Evolutionary conservation across 495 filamentous ascomycete genomes (phyloP), one percentile per base, ranked within the genome.

Genomic region (Daldinia concentrica): DNA sequence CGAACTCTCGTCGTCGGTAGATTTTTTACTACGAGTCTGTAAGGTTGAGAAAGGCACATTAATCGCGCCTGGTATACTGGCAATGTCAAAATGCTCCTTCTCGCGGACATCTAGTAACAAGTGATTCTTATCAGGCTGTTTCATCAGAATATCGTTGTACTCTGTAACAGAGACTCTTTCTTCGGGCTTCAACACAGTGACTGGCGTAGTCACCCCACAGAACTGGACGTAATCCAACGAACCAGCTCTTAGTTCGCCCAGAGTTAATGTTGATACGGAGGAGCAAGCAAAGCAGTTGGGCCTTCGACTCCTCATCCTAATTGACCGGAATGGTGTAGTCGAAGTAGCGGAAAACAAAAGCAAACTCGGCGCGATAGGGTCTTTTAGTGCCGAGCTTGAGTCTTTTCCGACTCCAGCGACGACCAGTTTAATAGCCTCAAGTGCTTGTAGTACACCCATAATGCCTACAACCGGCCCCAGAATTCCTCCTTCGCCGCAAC

Each of bases 401-500:
- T 63, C 50, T 51, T 62, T 37, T 6, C 45, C 43, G 15, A 69
- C 72, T 15, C 74, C 79, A 0, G 80, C 74, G 0, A 85, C 83
- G 19, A 98, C 82, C 3, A 98, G 76, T 74, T 97, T 97, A 74
- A 99, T 90, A 6, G 94, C 89, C 79, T 98, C 93, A 34, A 94
- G 82, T 0, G 95, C 95, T 80, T 97, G 94, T 43, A 97, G 79
- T 2, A 97, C 90, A 4, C 95, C 95, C 94, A 99, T 97, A 9
- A 91, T 87, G 1, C 95, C 95, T 0, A 99, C 95, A 0, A 97
- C 95, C 0, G 95, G 92, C 0, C 95, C 95, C 7, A 99, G 67
- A 43, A 99, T 93, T 2, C 95, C 95, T 1, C 93, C 93, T 74
- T 99, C 95, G 14, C 94, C 92, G 77, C 95, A 99, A 62, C 88